These are phyloP conservation scores for Umbilicus rupestris DNA, from an alignment of 164 flowering plant genomes.

Conservation along the genomic window DNA sequence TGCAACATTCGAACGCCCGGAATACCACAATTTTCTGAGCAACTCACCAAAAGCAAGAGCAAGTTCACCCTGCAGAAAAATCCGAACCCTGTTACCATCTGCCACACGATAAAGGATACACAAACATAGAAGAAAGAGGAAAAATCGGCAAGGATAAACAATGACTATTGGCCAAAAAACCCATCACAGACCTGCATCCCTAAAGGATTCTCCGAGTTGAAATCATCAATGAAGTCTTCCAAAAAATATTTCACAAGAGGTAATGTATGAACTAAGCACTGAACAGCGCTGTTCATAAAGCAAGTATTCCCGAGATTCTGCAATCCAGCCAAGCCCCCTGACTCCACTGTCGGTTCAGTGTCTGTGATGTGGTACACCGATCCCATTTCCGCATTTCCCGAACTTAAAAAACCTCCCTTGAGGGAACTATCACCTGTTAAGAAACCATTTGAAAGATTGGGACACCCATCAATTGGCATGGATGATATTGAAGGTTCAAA, in stretches of 20 bases:
- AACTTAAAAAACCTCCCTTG: slow-evolving; percentile 27
- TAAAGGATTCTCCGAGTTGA: slow-evolving; percentile 74
- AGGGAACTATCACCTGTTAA: slow-evolving; percentile 26
- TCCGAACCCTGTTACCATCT: not conserved
- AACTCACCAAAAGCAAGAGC: slow-evolving; percentile 78
- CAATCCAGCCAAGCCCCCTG: slow-evolving; percentile 84
- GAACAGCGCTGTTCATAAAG: slow-evolving; percentile 95
- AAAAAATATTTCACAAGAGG: slow-evolving; percentile 72
- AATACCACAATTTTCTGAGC: slow-evolving; percentile 55
- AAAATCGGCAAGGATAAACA: no score
- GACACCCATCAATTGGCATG: slow-evolving; percentile 70
- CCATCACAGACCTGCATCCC: no score
- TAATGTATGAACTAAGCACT: slow-evolving; percentile 89
- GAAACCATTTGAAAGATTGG: slow-evolving; percentile 60
- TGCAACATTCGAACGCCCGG: slow-evolving; percentile 39
- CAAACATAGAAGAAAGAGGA: slow-evolving; percentile 32
- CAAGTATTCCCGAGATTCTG: slow-evolving; percentile 97
- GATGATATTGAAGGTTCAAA: slow-evolving; percentile 69
- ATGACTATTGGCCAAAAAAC: no score
- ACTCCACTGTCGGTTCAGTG: slow-evolving; percentile 33
- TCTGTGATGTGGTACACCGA: slow-evolving; percentile 27
- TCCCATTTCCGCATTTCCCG: no score
- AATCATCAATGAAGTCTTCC: slow-evolving; percentile 69
- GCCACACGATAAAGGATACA: slow-evolving; percentile 48
- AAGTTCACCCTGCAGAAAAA: slow-evolving; percentile 50